Evolutionary conservation across 2,329 filamentous ascomycete species (phyloP).

Genomic region (Colletotrichum sp.): DNA sequence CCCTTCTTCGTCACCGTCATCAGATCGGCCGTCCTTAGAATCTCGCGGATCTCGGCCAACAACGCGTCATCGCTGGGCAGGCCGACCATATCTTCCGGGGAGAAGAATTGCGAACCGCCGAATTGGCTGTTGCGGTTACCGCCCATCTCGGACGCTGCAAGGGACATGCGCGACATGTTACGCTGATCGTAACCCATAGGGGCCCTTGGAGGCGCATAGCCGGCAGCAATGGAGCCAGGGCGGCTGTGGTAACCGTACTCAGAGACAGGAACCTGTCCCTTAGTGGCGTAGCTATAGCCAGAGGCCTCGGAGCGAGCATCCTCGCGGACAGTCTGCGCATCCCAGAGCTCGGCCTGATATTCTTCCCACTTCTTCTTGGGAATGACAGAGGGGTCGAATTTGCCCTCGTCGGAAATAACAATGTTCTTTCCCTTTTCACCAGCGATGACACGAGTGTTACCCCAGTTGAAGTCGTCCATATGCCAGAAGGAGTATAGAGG

Average conservation of each 20-base stretch:
- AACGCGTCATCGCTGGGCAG: slow-evolving; percentile 90
- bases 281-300: slow-evolving; percentile 94
- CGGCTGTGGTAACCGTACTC: slow-evolving; percentile 75
- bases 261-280: slow-evolving; percentile 64
- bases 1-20: slow-evolving; percentile 99
- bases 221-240: slow-evolving; percentile 55
- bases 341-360: slow-evolving; percentile 97
- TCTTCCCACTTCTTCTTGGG: slow-evolving; percentile 99
- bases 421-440: slow-evolving; percentile 93
- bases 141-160: slow-evolving; percentile 74
- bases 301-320: slow-evolving; percentile 87
- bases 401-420: slow-evolving; percentile 94
- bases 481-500: slow-evolving; percentile 98
- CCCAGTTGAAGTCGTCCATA: slow-evolving; percentile 99
- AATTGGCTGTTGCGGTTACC: slow-evolving; percentile 66
- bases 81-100: slow-evolving; percentile 71
- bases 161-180: slow-evolving; percentile 74
- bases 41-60: slow-evolving; percentile 92
- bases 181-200: slow-evolving; percentile 55
- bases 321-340: slow-evolving; percentile 82
- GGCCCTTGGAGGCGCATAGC: slow-evolving; percentile 46
- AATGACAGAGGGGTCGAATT: slow-evolving; percentile 91
- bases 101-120: slow-evolving; percentile 64
- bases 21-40: slow-evolving; percentile 87
- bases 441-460: slow-evolving; percentile 96